Evolutionary conservation across 192 early-diverging fungal genomes (phyloP), one percentile per base, ranked within the genome.

Genomic region (Linnemannia schmuckeri): DNA sequence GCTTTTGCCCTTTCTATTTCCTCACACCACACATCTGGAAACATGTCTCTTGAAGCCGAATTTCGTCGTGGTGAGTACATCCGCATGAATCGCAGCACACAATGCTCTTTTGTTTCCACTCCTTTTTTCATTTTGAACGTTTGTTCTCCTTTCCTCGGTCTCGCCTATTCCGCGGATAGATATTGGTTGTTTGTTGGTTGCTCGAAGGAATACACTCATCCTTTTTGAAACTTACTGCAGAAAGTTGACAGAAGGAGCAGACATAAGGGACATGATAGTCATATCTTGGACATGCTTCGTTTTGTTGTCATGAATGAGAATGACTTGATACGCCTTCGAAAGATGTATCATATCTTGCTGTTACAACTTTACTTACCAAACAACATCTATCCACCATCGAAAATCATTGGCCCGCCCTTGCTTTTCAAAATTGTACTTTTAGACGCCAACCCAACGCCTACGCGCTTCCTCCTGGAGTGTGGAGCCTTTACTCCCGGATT

Each of bases 381-480:
- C 15, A 42, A 9, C n/a, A 22, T 37, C 35, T 7, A 55, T 22
- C 17, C 17, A 57, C 20, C 40, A 12, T 42, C 76, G 27, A 66
- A 63, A 30, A 27, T 69, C 41, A 46, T 40, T 33, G 27, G n/a
- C 2, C 40, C 3, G 5, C 76, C 41, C 33, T 68, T 41, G 37
- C 27, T 20, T 52, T 30, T 20, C 12, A 40, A 27, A 61, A 15
- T 18, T 61, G 24, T 10, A n/a, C 61, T 17, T 15, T 38, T 40
- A 87, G 85, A 87, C 52, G 35, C 85, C 71, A 81, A 81, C 66
- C 85, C 76, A 52, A 87, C 85, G 42, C 85, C 85, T 7, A 87
- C 85, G 1, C 85, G 85, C 17, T 87, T 87, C 52, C 85, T 87
- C 18, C 38, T 87, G 79, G 85, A 87, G 54, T 87, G 76, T 70